phyloP scores from a whole-genome alignment of 176 grass and related monocot genomes.

The Bonia amplexicaulis region DNA sequence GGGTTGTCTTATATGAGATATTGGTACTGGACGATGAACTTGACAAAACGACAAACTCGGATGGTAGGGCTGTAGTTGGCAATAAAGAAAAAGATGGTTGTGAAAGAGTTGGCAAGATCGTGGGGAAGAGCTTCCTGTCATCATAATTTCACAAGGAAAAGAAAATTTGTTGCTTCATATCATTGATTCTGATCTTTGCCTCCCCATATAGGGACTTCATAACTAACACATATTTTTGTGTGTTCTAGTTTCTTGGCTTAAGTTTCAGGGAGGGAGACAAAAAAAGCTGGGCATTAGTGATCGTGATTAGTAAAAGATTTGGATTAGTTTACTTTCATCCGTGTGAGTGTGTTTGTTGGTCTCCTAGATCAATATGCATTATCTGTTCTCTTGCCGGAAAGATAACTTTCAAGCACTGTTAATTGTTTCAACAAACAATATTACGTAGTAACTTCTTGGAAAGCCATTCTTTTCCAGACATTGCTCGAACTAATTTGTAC shows the following conservation, averaged over 20 bases:
- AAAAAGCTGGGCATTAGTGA: not conserved
- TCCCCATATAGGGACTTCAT: constrained; percentile 7
- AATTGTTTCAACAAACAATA: not conserved
- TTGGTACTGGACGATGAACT: constrained; percentile 19
- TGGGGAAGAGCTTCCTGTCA: constrained; percentile 42
- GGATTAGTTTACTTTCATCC: not conserved
- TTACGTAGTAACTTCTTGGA: not conserved
- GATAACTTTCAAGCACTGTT: not conserved
- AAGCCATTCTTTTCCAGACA: not conserved
- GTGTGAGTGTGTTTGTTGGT: not conserved
- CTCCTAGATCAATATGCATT: not conserved
- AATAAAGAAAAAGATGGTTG: constrained; percentile 25
- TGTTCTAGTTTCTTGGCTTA: not conserved
- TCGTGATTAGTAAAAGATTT: constrained; percentile 1
- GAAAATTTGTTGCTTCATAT: constrained; percentile 25
- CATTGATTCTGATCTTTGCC: constrained; percentile 53
- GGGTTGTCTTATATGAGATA: constrained; percentile 10
- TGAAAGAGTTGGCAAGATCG: constrained; percentile 49
- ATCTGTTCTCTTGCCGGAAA: not conserved
- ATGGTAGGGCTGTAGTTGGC: constrained; percentile 37
- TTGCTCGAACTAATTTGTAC: not conserved
- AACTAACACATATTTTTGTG: not conserved
- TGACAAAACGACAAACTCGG: not conserved
- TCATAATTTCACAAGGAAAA: constrained; percentile 25
- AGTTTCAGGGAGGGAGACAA: not conserved